phyloP scores from a whole-genome alignment of 495 filamentous ascomycete genomes.

The Cercophora scortea region DNA sequence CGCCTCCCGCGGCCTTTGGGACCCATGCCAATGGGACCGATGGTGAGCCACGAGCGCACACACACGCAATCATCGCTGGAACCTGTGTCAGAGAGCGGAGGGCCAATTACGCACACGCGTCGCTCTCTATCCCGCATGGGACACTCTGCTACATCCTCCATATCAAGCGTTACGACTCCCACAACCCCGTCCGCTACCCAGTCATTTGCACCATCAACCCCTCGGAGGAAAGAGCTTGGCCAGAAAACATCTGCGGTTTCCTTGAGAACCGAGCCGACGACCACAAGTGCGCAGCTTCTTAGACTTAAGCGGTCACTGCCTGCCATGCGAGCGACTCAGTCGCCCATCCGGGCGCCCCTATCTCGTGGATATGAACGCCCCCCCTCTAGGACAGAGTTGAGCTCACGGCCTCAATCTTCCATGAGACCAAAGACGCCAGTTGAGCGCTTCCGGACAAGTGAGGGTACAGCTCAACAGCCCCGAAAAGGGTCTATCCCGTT shows the following conservation, averaged over 20 bases:
- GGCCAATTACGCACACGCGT: conserved; percentile 48
- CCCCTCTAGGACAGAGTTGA: conserved; percentile 33
- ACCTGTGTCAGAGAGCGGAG: conserved; percentile 87
- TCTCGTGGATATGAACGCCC: conserved; percentile 44
- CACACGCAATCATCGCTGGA: conserved; percentile 73
- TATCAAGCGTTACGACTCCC: conserved; percentile 35
- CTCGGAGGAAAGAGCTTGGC: conserved; percentile 50
- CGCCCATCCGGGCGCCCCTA: conserved; percentile 30
- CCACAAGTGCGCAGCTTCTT: conserved; percentile 65
- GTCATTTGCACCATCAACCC: conserved; percentile 48
- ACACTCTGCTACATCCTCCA: conserved; percentile 60
- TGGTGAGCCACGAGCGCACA: conserved; percentile 51
- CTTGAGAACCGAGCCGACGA: conserved; percentile 52
- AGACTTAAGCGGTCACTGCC: conserved; percentile 85
- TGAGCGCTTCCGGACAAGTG: conserved; percentile 48
- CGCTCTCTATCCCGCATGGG: conserved; percentile 58
- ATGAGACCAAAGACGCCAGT: conserved; percentile 66
- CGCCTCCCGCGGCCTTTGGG: conserved; percentile 56
- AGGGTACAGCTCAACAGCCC: conserved; percentile 42
- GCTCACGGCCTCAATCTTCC: conserved; percentile 29
- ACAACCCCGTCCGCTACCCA: conserved; percentile 44
- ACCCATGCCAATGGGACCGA: conserved; percentile 46
- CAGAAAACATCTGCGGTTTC: conserved; percentile 48
- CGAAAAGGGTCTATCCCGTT: conserved; percentile 66
- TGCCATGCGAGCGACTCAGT: conserved; percentile 53